Conservation (phyloP, 805 yeast genomes). For the Candida arabinofermentans region DNA sequence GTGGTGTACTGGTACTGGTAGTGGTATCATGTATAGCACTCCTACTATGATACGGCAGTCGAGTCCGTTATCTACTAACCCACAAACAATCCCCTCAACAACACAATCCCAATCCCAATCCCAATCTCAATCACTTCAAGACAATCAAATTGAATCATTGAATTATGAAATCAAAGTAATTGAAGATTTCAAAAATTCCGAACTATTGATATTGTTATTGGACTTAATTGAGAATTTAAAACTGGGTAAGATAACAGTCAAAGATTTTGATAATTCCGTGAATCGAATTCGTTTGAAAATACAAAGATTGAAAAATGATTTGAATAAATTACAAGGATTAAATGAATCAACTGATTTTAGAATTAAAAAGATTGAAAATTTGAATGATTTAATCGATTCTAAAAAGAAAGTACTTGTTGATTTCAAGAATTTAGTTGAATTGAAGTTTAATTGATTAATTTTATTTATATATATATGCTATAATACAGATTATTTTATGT, state of each 20-base stretch:
- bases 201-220: conserved; percentile 36
- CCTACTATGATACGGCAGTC: too few relatives aligned
- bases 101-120: too few relatives aligned
- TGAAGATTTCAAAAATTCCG: conserved; percentile 32
- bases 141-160: conserved; percentile 10
- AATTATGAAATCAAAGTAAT: conserved; percentile 21
- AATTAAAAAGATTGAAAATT: conserved; percentile 29
- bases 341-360: conserved; percentile 39
- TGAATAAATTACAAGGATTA: conserved; percentile 42
- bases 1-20: too few relatives aligned
- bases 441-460: too few relatives aligned
- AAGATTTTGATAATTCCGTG: conserved; percentile 40
- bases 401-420: conserved; percentile 24
- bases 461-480: too few relatives aligned
- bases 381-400: conserved; percentile 28
- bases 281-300: conserved; percentile 43
- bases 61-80: too few relatives aligned
- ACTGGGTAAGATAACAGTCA: conserved; percentile 37
- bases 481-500: neutral
- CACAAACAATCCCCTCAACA: too few relatives aligned
- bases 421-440: conserved; percentile 21
- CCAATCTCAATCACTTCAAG: too few relatives aligned
- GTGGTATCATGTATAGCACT: too few relatives aligned
- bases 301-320: conserved; percentile 30
- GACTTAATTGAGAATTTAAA: conserved; percentile 38